These are phyloP conservation scores for Oryza meridionalis DNA, from an alignment of 176 grass and related monocot genomes.

Conservation along the genomic window DNA sequence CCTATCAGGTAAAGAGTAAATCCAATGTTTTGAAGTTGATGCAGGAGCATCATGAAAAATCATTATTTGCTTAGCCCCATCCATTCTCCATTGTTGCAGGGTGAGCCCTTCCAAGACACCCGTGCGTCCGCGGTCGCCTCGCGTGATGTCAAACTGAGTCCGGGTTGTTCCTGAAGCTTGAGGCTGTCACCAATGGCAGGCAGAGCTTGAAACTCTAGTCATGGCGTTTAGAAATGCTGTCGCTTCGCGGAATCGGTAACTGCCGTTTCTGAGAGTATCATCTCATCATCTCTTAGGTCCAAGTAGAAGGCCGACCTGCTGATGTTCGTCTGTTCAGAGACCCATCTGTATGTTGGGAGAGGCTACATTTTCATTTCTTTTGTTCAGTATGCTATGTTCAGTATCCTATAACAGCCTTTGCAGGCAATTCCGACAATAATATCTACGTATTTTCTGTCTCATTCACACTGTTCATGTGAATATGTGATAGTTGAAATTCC, in stretches of 20 bases:
- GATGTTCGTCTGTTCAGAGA: conserved; percentile 34
- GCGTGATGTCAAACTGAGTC: conserved; percentile 58
- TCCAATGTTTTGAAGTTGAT: background rate
- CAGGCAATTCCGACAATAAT: conserved; percentile 47
- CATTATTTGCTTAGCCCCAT: background rate
- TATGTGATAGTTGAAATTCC: background rate
- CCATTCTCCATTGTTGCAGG: conserved; percentile 47
- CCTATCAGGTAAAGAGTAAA: conserved; percentile 68
- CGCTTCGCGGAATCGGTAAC: conserved; percentile 31
- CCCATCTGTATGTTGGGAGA: conserved; percentile 33
- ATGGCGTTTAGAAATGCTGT: conserved; percentile 31
- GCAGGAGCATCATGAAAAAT: background rate
- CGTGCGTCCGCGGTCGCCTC: conserved; percentile 70
- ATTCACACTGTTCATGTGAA: background rate
- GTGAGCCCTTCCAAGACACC: conserved; percentile 98
- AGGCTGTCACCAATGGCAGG: conserved; percentile 19
- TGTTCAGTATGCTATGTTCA: conserved; percentile 29
- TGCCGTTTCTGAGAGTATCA: conserved; percentile 21
- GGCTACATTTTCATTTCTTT: conserved; percentile 29
- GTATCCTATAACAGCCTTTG: conserved; percentile 44
- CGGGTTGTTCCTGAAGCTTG: background rate
- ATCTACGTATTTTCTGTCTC: background rate
- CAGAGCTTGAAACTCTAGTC: conserved; percentile 3
- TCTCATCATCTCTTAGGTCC: conserved; percentile 28
- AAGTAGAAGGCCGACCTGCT: conserved; percentile 31